These are phyloP conservation scores for Raphanus raphanistrum DNA, from an alignment of 345 rosid genomes.

Conservation along the genomic window DNA sequence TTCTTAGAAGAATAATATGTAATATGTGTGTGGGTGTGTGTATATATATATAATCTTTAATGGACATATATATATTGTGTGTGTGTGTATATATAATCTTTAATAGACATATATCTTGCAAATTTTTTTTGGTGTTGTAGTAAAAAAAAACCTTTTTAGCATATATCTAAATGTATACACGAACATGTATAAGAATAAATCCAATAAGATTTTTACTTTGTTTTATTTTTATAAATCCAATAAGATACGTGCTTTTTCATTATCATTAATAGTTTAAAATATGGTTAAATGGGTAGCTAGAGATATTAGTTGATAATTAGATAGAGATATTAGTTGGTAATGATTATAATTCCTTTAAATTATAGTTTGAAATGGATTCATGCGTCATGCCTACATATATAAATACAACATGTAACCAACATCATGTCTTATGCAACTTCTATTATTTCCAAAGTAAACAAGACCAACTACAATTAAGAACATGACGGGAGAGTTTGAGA, in stretches of 20 bases:
- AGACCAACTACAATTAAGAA: neutral
- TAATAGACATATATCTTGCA: neutral
- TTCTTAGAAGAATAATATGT: too few species aligned
- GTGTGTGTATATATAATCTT: too few species aligned
- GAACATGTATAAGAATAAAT: neutral
- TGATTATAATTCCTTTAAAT: neutral
- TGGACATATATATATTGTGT: too few species aligned
- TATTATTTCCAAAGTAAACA: slow-evolving; percentile 11
- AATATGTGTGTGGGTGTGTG: too few species aligned
- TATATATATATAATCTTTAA: too few species aligned
- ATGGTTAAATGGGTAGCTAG: slow-evolving; percentile 30
- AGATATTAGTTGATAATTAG: neutral
- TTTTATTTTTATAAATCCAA: slow-evolving; percentile 11
- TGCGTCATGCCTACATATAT: too few species aligned
- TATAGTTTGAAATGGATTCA: too few species aligned
- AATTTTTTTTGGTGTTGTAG: neutral
- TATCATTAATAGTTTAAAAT: slow-evolving; percentile 4
- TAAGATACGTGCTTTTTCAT: slow-evolving; percentile 5
- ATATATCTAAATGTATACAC: slow-evolving; percentile 5
- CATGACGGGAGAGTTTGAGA: slow-evolving; percentile 83
- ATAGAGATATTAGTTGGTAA: neutral
- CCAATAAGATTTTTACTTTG: too few species aligned
- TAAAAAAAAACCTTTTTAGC: neutral
- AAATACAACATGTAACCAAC: too few species aligned
- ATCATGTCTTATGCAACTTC: slow-evolving; percentile 14